Conservation (phyloP, 768 basidiomycete genomes). For the Suillus luteus region DNA sequence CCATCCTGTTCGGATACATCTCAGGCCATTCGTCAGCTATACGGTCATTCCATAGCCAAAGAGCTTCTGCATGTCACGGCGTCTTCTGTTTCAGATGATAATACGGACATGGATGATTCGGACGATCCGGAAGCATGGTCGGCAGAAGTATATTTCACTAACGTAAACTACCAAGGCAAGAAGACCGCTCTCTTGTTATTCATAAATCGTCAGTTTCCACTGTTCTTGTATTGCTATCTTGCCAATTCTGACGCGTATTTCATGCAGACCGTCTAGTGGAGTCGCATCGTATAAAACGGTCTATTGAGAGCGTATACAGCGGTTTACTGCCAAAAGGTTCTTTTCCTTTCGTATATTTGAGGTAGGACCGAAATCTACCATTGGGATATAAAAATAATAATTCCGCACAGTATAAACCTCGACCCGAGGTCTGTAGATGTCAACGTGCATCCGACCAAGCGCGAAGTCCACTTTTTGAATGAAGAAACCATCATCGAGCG, state of each 20-base stretch:
- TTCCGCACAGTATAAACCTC: conserved; percentile 63
- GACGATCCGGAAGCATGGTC: conserved; percentile 57
- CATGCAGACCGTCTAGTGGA: conserved; percentile 87
- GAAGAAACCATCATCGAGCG: conserved; percentile 83
- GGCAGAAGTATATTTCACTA: conserved; percentile 78
- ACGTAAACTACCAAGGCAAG: conserved; percentile 87
- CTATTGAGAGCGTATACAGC: conserved; percentile 84
- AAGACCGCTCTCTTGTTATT: conserved; percentile 85
- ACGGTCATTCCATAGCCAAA: conserved; percentile 78
- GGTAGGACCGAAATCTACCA: conserved; percentile 45
- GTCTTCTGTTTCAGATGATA: conserved; percentile 34
- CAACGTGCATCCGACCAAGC: conserved; percentile 97
- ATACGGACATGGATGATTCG: conserved; percentile 33
- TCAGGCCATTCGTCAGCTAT: conserved; percentile 77
- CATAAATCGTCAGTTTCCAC: conserved; percentile 78
- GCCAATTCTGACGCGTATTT: background rate
- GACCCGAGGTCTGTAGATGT: conserved; percentile 91
- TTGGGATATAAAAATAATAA: background rate
- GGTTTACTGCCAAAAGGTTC: conserved; percentile 87
- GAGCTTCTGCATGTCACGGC: conserved; percentile 60
- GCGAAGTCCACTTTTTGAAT: conserved; percentile 92
- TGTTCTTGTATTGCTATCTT: background rate
- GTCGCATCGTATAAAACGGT: conserved; percentile 81
- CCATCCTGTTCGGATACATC: conserved; percentile 63
- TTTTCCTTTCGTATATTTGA: conserved; percentile 91